Percentiles rank a stretch among this genome's conserved stretches.
Conservation (phyloP, 352 stramenopile genomes). For the Globisporangium ultimum region DNA sequence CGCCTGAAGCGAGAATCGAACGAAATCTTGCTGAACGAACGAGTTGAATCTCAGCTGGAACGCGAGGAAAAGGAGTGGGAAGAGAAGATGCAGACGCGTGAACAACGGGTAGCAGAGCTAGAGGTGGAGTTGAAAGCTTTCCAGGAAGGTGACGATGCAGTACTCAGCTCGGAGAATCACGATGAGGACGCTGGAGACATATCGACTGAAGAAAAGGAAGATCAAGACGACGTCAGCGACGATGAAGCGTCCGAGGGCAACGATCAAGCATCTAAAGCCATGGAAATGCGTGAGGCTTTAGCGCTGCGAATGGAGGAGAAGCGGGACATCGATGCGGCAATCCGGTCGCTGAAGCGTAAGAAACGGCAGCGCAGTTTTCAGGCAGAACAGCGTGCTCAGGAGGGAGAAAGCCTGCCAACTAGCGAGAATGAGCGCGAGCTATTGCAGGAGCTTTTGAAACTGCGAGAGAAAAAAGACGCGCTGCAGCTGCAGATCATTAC, state of each 20-base stretch:
- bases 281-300: slow-evolving; percentile 39
- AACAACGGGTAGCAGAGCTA: slow-evolving; percentile 39
- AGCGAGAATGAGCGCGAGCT: slow-evolving; percentile 20
- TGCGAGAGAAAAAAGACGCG: slow-evolving; percentile 42
- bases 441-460: slow-evolving; percentile 25
- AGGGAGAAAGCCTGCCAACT: background rate
- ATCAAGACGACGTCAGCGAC: slow-evolving; percentile 8
- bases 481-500: slow-evolving; percentile 45
- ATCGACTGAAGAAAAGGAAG: slow-evolving; percentile 1
- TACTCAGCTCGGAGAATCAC: slow-evolving; percentile 2
- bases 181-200: background rate
- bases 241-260: slow-evolving; percentile 2
- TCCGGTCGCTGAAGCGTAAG: slow-evolving; percentile 48
- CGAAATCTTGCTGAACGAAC: slow-evolving; percentile 46
- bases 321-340: slow-evolving; percentile 53
- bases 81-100: slow-evolving; percentile 46
- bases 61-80: slow-evolving; percentile 59
- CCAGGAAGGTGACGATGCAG: slow-evolving; percentile 25
- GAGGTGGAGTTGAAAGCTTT: slow-evolving; percentile 53
- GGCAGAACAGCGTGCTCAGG: slow-evolving; percentile 7
- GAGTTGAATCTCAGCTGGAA: slow-evolving; percentile 52
- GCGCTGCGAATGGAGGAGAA: slow-evolving; percentile 55
- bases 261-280: slow-evolving; percentile 17
- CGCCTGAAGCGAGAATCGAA: slow-evolving; percentile 27
- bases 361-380: slow-evolving; percentile 15